Evolutionary conservation across 768 basidiomycete species (phyloP).

Genomic region (Collybia sordida): DNA sequence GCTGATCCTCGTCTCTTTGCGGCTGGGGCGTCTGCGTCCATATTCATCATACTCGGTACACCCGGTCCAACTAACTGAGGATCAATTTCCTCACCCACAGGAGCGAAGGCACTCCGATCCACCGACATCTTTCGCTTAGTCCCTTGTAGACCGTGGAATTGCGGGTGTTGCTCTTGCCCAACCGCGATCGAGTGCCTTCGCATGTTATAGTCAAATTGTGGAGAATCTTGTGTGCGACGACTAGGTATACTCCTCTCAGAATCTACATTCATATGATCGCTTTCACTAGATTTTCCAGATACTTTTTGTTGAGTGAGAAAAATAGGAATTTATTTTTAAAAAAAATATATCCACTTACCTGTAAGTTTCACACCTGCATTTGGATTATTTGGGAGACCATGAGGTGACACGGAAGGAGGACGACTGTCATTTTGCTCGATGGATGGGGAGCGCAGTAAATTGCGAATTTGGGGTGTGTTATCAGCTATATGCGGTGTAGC

Average conservation of each 20-base stretch:
- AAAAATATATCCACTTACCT: background rate
- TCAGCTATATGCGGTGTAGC: conserved; percentile 43
- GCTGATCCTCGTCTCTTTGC: conserved; percentile 84
- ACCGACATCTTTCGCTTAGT: conserved; percentile 84
- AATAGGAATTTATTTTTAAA: background rate
- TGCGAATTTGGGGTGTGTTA: conserved; percentile 50
- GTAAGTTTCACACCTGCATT: conserved; percentile 4
- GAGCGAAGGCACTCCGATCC: conserved; percentile 53
- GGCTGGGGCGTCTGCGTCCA: conserved; percentile 65
- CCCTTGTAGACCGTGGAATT: conserved; percentile 49
- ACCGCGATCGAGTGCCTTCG: conserved; percentile 72
- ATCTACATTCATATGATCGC: conserved; percentile 40
- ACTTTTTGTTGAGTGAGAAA: conserved; percentile 14
- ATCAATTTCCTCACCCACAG: conserved; percentile 64
- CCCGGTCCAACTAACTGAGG: conserved; percentile 69
- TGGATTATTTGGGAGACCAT: conserved; percentile 1
- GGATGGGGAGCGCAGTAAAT: conserved; percentile 59
- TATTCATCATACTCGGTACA: conserved; percentile 55
- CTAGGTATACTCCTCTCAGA: conserved; percentile 28
- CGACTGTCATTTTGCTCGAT: conserved; percentile 37
- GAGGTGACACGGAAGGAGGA: conserved; percentile 17
- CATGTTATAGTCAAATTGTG: conserved; percentile 68
- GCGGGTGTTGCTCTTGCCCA: conserved; percentile 46
- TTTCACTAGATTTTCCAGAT: conserved; percentile 27
- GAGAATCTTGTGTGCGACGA: conserved; percentile 35